Conservation (phyloP, 371 early-diverging fungal species). For the Saksenaea vasiformis region DNA sequence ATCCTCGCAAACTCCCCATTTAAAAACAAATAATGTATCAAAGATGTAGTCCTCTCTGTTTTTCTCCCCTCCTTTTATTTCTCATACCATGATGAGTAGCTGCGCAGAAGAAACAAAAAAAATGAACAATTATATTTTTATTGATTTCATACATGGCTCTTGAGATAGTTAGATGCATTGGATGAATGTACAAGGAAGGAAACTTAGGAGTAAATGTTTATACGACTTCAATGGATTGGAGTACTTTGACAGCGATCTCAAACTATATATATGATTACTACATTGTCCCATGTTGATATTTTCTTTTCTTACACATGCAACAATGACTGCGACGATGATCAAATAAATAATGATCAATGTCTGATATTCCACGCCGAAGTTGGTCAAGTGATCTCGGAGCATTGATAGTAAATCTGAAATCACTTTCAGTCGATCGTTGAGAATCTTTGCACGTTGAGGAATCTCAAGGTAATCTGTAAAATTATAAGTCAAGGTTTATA, state of each 20-base stretch:
- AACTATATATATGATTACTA: slow-evolving; percentile 26
- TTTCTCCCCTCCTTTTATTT: neutral
- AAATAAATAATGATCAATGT: slow-evolving; percentile 69
- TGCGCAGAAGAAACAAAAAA: neutral
- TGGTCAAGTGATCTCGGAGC: slow-evolving; percentile 75
- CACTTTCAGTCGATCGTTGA: slow-evolving; percentile 81
- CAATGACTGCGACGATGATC: slow-evolving; percentile 62
- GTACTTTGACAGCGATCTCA: slow-evolving; percentile 52
- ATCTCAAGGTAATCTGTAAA: slow-evolving; percentile 71
- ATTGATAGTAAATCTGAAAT: slow-evolving; percentile 84
- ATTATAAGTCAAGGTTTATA: neutral
- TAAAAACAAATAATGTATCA: slow-evolving; percentile 12
- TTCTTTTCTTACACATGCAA: slow-evolving; percentile 57
- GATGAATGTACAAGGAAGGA: neutral
- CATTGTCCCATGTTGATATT: neutral
- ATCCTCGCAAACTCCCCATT: slow-evolving; percentile 31
- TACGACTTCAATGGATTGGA: slow-evolving; percentile 39
- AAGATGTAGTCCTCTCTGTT: neutral
- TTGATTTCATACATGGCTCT: slow-evolving; percentile 1
- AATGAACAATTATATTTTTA: neutral
- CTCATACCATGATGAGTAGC: neutral
- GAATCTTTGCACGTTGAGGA: slow-evolving; percentile 78
- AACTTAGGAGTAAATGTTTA: slow-evolving; percentile 13
- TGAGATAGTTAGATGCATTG: neutral
- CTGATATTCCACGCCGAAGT: slow-evolving; percentile 64